Evolutionary conservation across 2,329 filamentous ascomycete species (phyloP).

Genomic region (Didymella glomerata): DNA sequence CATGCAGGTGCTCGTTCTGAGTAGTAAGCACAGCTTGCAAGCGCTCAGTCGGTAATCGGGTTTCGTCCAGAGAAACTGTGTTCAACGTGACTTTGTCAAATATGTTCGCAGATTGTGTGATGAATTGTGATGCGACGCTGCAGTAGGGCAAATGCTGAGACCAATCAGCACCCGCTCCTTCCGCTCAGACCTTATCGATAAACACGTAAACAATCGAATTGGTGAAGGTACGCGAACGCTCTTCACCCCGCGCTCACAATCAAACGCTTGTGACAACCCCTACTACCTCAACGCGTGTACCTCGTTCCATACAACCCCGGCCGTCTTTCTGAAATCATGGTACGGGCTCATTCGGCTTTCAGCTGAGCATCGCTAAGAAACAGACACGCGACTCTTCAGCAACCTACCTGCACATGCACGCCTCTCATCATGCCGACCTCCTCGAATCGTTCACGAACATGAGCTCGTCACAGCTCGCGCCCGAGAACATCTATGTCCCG

Average conservation of each 20-base stretch:
- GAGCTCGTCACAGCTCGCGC: conserved; percentile 40
- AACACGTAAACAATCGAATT: neutral
- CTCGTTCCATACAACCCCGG: too few species aligned
- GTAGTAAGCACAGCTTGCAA: neutral
- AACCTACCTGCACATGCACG: conserved; percentile 79
- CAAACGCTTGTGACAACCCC: too few species aligned
- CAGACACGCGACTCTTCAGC: conserved; percentile 75
- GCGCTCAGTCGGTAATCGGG: neutral
- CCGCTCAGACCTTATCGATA: neutral
- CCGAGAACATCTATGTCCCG: conserved; percentile 83
- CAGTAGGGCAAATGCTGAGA: too few species aligned
- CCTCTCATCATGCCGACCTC: conserved; percentile 75
- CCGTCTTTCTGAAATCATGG: conserved; percentile 1
- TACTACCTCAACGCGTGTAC: too few species aligned
- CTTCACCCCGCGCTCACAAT: neutral
- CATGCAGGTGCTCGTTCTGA: conserved; percentile 8
- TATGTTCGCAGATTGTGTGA: neutral
- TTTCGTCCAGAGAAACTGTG: neutral
- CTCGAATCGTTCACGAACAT: conserved; percentile 68
- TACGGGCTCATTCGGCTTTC: neutral
- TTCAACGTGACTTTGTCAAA: neutral
- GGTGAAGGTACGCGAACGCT: neutral
- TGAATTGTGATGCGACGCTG: too few species aligned
- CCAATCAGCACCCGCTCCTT: neutral
- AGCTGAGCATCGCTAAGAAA: neutral